A percentile compares a stretch with the other conserved stretches of the same genome.
Conservation (phyloP, 164 flowering plant genomes). For the Piper betle region DNA sequence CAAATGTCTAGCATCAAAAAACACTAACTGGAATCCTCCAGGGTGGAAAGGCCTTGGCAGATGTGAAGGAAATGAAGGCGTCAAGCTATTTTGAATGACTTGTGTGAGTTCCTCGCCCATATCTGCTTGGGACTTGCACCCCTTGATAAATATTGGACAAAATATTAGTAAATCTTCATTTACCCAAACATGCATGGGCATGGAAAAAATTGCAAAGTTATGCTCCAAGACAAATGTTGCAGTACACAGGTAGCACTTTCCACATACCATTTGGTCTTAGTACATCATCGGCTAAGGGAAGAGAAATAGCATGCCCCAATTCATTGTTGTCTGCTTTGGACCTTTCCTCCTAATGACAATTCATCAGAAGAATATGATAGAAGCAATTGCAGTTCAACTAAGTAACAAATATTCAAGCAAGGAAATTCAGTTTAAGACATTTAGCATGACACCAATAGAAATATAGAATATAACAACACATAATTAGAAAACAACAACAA, state of each 20-base stretch:
- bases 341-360: slow-evolving; percentile 12
- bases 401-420: no score
- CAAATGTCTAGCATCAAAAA: background rate
- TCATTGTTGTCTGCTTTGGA: slow-evolving; percentile 19
- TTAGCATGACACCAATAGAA: no score
- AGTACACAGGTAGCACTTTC: background rate
- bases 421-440: no score
- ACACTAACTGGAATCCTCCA: slow-evolving; percentile 32
- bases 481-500: no score
- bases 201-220: no score
- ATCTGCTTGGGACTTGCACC: slow-evolving; percentile 21
- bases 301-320: slow-evolving; percentile 38
- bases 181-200: no score
- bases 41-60: slow-evolving; percentile 28
- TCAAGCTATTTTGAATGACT: slow-evolving; percentile 19
- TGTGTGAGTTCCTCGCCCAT: slow-evolving; percentile 18
- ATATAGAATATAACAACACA: no score
- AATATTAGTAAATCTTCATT: background rate
- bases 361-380: background rate
- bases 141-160: slow-evolving; percentile 19
- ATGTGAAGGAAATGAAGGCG: slow-evolving; percentile 41
- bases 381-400: no score
- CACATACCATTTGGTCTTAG: slow-evolving; percentile 45
- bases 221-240: background rate
- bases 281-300: slow-evolving; percentile 54